These are phyloP conservation scores for Lumnitzera littorea DNA, from an alignment of 345 rosid species.

Conservation along the genomic window DNA sequence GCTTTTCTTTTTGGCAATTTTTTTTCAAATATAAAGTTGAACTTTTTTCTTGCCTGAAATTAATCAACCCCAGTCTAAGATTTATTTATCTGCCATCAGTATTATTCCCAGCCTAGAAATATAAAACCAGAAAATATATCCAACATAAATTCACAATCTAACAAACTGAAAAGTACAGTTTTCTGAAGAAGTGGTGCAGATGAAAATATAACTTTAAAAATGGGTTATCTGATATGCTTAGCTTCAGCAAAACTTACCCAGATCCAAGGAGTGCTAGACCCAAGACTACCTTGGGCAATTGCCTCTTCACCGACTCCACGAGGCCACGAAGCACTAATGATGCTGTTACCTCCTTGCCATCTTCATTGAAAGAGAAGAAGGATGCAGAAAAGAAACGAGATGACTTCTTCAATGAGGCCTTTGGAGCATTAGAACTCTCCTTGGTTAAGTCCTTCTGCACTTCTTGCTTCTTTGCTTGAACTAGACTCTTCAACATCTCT, in stretches of 20 bases:
- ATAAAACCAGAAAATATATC: too few species aligned
- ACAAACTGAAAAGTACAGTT: too few species aligned
- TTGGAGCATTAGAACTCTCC: slow-evolving; percentile 57
- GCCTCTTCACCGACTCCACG: slow-evolving; percentile 50
- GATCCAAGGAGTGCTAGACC: slow-evolving; percentile 71
- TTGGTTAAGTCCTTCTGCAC: slow-evolving; percentile 57
- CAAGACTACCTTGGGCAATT: slow-evolving; percentile 73
- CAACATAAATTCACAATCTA: too few species aligned
- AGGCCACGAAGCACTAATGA: slow-evolving; percentile 68
- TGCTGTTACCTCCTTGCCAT: slow-evolving; percentile 60
- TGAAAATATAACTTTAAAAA: too few species aligned
- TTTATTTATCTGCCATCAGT: too few species aligned
- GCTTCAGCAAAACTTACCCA: slow-evolving; percentile 45
- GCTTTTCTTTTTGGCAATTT: too few species aligned
- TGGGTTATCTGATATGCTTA: background rate
- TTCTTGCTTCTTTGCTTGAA: slow-evolving; percentile 64
- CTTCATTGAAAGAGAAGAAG: slow-evolving; percentile 79
- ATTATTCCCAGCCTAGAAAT: too few species aligned
- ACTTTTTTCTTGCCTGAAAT: too few species aligned
- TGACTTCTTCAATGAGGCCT: slow-evolving; percentile 74
- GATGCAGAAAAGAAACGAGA: slow-evolving; percentile 98
- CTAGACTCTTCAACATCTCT: slow-evolving; percentile 52
- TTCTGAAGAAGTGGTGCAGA: too few species aligned
- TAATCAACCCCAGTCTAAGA: too few species aligned
- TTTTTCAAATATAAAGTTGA: too few species aligned